Conservation (phyloP, 2,329 filamentous ascomycete genomes). For the Graphilbum fragrans region DNA sequence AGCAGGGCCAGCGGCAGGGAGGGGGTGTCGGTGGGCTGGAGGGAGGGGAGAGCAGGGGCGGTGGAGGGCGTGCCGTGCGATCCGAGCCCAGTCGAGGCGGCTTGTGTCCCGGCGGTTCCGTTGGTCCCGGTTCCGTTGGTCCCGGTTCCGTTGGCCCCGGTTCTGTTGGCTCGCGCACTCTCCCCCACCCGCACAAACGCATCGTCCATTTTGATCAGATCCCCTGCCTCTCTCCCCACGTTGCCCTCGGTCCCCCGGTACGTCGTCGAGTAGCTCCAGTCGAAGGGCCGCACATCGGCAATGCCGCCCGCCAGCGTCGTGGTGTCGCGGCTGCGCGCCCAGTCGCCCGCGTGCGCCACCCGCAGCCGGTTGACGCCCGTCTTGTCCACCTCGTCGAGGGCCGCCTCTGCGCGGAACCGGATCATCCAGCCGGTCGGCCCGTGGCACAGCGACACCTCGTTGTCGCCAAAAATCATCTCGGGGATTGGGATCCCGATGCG, state of each 20-base stretch:
- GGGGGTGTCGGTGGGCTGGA: slow-evolving; percentile 14
- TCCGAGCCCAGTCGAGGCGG: no score
- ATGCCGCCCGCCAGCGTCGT: slow-evolving; percentile 76
- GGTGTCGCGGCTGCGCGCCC: slow-evolving; percentile 57
- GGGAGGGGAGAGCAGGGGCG: neutral
- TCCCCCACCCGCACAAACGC: no score
- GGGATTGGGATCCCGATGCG: slow-evolving; percentile 77
- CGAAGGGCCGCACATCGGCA: slow-evolving; percentile 89
- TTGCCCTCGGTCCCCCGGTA: slow-evolving; percentile 56
- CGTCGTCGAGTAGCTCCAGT: slow-evolving; percentile 92
- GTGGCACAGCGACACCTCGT: slow-evolving; percentile 67
- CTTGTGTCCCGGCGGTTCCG: neutral
- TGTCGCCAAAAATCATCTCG: slow-evolving; percentile 99
- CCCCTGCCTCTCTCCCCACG: slow-evolving; percentile 2
- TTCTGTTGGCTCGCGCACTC: no score
- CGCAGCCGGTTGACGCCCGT: slow-evolving; percentile 83
- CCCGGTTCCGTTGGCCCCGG: no score
- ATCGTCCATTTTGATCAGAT: no score
- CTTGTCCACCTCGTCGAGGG: slow-evolving; percentile 86
- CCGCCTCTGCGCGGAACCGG: slow-evolving; percentile 74
- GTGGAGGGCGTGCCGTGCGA: neutral
- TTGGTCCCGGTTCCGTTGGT: neutral
- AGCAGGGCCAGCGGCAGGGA: slow-evolving; percentile 75
- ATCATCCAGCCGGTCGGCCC: slow-evolving; percentile 64
- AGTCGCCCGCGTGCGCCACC: slow-evolving; percentile 84